phyloP scores from a whole-genome alignment of 805 yeast genomes.

The Pichia deserticola region DNA sequence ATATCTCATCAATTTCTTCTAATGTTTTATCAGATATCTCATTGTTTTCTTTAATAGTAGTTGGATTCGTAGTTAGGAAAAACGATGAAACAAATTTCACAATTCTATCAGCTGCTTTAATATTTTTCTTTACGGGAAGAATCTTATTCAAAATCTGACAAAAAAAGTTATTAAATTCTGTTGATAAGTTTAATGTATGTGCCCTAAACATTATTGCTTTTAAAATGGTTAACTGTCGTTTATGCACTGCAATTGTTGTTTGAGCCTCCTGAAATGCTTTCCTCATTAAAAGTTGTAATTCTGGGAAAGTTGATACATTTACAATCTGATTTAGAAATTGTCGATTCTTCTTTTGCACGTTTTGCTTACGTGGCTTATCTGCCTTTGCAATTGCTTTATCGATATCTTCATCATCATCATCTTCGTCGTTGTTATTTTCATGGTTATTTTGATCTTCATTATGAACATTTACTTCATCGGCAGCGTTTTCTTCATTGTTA shows the following conservation, averaged over 20 bases:
- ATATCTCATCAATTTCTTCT: slow-evolving; percentile 28
- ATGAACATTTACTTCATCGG: not conserved
- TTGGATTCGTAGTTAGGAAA: slow-evolving; percentile 41
- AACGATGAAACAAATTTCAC: slow-evolving; percentile 59
- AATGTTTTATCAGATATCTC: slow-evolving; percentile 28
- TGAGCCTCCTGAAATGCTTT: slow-evolving; percentile 80
- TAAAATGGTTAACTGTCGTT: slow-evolving; percentile 61
- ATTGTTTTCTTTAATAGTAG: slow-evolving; percentile 14
- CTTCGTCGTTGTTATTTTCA: not conserved
- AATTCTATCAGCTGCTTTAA: slow-evolving; percentile 65
- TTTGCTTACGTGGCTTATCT: not conserved
- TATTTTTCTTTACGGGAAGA: slow-evolving; percentile 60
- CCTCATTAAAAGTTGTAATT: slow-evolving; percentile 43
- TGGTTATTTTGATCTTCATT: not conserved
- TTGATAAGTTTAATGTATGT: slow-evolving; percentile 42
- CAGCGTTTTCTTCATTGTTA: not conserved
- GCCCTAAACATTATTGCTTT: slow-evolving; percentile 53
- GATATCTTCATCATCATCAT: slow-evolving; percentile 5
- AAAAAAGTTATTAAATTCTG: slow-evolving; percentile 53
- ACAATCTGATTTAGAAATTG: slow-evolving; percentile 1
- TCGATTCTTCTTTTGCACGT: not conserved
- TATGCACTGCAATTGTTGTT: slow-evolving; percentile 62
- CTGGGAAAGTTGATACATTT: slow-evolving; percentile 10
- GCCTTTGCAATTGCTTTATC: slow-evolving; percentile 7
- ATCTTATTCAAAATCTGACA: slow-evolving; percentile 56